Conservation (phyloP, 305 asterid species). For the Ruellia speciosa region DNA sequence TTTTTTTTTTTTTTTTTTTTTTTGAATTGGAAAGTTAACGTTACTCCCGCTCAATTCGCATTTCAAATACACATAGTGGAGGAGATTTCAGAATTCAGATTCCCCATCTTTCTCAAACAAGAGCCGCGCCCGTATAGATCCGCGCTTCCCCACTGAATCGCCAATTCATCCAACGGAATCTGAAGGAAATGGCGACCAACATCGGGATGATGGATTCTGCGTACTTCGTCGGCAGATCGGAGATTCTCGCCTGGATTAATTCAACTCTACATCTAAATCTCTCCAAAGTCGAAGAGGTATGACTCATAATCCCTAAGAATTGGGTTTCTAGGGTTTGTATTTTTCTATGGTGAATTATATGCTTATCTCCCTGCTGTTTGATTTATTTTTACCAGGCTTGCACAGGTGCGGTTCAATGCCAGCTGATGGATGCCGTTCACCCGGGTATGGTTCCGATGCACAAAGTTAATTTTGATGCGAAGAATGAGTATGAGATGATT, state of each 20-base stretch:
- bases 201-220: conserved; percentile 94
- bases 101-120: background rate
- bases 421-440: conserved; percentile 84
- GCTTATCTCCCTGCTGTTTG: background rate
- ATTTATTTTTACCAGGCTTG: conserved; percentile 44
- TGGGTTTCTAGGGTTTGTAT: background rate
- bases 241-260: conserved; percentile 83
- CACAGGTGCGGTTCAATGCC: conserved; percentile 86
- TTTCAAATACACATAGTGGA: conserved; percentile 28
- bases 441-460: conserved; percentile 90
- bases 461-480: conserved; percentile 88
- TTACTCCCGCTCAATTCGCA: conserved; percentile 42
- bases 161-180: background rate
- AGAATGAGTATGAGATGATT: conserved; percentile 83
- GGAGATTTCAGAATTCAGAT: background rate
- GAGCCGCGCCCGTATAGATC: background rate
- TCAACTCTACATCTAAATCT: conserved; percentile 77
- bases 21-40: background rate
- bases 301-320: conserved; percentile 6
- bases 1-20: too few relatives aligned
- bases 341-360: background rate
- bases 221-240: conserved; percentile 83
- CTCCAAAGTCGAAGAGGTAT: conserved; percentile 86
- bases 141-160: too few relatives aligned
- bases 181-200: conserved; percentile 53